Conservation (phyloP, 495 filamentous ascomycete species). For the Xylaria telfairii region DNA sequence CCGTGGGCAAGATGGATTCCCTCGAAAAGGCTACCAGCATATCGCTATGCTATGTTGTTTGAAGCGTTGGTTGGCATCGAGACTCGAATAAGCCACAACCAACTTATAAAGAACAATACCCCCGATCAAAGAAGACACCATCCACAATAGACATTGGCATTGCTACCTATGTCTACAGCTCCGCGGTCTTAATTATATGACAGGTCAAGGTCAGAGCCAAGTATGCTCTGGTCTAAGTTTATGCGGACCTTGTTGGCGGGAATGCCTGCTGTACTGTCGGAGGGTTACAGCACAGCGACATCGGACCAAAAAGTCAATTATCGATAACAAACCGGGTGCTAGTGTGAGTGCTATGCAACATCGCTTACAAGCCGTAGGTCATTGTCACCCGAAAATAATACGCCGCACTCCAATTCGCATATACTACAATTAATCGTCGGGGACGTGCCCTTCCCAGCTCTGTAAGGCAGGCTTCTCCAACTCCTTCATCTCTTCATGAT, state of each 20-base stretch:
- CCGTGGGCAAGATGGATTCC: not conserved
- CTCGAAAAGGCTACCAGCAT: not conserved
- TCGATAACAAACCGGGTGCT: conserved; percentile 29
- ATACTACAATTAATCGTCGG: not conserved
- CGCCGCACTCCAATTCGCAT: not conserved
- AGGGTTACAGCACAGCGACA: conserved; percentile 25
- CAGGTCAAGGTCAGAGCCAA: not conserved
- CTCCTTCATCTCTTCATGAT: not conserved
- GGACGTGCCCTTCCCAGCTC: conserved; percentile 1
- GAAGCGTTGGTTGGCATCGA: not conserved
- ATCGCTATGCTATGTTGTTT: not conserved
- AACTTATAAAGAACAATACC: not conserved
- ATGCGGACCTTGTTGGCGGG: not conserved
- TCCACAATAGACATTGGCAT: not conserved
- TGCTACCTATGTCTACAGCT: not conserved
- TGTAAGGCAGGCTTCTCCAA: not conserved
- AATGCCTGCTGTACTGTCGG: not conserved
- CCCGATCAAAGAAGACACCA: not conserved
- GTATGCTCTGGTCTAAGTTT: no score
- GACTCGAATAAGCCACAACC: not conserved
- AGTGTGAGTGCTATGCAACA: not conserved
- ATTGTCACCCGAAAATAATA: conserved; percentile 6
- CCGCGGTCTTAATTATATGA: not conserved
- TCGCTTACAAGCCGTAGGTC: conserved; percentile 12
- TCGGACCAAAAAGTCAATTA: conserved; percentile 27